Conservation (phyloP, 768 basidiomycete species). For the Leccinum variicolor region DNA sequence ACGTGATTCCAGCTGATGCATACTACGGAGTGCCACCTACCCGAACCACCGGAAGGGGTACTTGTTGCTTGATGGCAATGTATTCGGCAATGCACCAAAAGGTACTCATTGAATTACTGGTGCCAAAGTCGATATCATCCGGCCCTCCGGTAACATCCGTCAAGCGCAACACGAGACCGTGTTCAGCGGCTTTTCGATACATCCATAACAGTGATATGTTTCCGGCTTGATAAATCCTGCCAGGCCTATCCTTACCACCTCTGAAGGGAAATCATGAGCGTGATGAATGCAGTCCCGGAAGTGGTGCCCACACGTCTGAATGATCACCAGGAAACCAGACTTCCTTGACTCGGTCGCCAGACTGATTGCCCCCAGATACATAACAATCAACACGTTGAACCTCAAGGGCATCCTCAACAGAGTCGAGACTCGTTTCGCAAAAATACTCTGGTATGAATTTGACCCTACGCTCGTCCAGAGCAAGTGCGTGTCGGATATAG, state of each 20-base stretch:
- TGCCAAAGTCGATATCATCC: background rate
- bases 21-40: background rate
- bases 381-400: too few species aligned
- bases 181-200: background rate
- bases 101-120: background rate
- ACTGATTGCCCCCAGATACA: too few species aligned
- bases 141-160: background rate
- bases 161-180: background rate
- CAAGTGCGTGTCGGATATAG: background rate
- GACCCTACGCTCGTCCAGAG: background rate
- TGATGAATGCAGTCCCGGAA: too few species aligned
- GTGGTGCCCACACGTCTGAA: too few species aligned
- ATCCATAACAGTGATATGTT: background rate
- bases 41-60: background rate
- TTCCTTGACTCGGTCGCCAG: too few species aligned
- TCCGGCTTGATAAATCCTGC: background rate
- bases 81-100: background rate
- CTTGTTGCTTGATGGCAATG: background rate
- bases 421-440: background rate
- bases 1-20: slow-evolving; percentile 10
- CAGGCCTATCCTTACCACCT: background rate
- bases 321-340: background rate
- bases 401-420: background rate
- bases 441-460: background rate
- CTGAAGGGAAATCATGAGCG: too few species aligned